Evolutionary conservation across 2,329 filamentous ascomycete species (phyloP), one percentile per base, ranked within the genome.

Genomic region (Xylaria sp.): DNA sequence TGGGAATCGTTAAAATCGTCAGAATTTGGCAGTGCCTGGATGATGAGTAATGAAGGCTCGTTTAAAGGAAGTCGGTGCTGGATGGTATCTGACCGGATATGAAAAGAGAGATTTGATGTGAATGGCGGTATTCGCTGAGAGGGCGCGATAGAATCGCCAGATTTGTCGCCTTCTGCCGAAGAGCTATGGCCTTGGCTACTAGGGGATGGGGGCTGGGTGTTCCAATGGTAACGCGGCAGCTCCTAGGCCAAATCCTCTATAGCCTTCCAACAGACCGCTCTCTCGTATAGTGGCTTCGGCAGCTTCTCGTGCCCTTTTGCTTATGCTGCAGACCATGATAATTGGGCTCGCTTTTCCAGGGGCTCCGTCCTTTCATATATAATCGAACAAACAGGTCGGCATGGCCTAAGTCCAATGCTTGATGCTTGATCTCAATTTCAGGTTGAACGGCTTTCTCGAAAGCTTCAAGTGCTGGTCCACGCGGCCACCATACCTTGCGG

Each of bases 281-380:
- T 69, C 59, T 48, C 69, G 60, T 51, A 71, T 62, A 12, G 37
- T n/a, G 3, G n/a, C 21, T 66, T 69, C 60, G 3, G 63, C 63
- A 16, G 21, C 25, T 2, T 60, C 25, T 59, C 63, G 66, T 23
- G 54, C 66, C 29, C 48, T 50, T 0, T 27, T 53, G 32, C 65
- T 51, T 10, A 51, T 69, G 37, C 66, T 64, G 18, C 69, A 71
- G n/a, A 71, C 4, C 60, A 71, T 66, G 5, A 71, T 27, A 8
- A 66, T 61, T n/a, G 69, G 66, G 54, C 60, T 66, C 8, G 69
- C 62, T 13, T n/a, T 65, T 48, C 66, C 63, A n/a, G 9, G 47
- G 18, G 2, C 54, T 60, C 40, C 60, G 58, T 18, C 69, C 66
- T 29, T 69, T 69, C 63, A 71, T 71, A 23, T 69, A 71, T n/a